Evolutionary conservation across 345 rosid species (phyloP), one percentile per base, ranked within the genome.

Genomic region (Bretschneidera sinensis): DNA sequence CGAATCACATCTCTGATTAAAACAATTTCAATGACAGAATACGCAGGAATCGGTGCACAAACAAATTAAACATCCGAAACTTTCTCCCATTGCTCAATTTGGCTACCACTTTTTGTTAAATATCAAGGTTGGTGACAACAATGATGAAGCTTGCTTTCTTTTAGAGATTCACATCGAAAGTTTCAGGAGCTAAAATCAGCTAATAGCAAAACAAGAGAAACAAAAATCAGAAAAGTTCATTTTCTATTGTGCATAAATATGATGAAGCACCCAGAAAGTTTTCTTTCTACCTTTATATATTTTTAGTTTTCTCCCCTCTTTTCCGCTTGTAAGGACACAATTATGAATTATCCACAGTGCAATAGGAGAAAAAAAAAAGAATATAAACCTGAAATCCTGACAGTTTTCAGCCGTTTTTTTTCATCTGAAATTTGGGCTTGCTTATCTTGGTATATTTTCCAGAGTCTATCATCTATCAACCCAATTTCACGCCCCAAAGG

Each of bases 401-500:
- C 90, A 68, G 83, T 73, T 73, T 83, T 89, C 52, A 92, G 66
- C 63, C 98, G 79, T 73, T 51, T 70, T 71, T 92, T 92, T 69
- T 92, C 98, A 68, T 87, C 94, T 54, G 79, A 61, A 64, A 92
- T 83, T 68, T 74, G 83, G 68, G 81, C 69, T 84, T 89, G 98
- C 75, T 92, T 92, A 48, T 84, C 97, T 71, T 83, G 85, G 81
- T 89, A 89, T 52, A 85, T 61, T 74, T 79, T 78, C 98, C 98
- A 92, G 57, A 92, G 89, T 65, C 92, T 84, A 72, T 87, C 89
- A 69, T 89, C 88, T 76, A 92, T 92, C 78, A 92, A 51, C 63
- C 98, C 98, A 65, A 92, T 80, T 69, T 87, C 97, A 61, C 75
- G 82, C 20, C 94, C 98, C 74, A 92, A 63, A 68, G 98, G 97